Evolutionary conservation across 2,329 filamentous ascomycete genomes (phyloP).

Genomic region (Aureobasidium mangrovei): DNA sequence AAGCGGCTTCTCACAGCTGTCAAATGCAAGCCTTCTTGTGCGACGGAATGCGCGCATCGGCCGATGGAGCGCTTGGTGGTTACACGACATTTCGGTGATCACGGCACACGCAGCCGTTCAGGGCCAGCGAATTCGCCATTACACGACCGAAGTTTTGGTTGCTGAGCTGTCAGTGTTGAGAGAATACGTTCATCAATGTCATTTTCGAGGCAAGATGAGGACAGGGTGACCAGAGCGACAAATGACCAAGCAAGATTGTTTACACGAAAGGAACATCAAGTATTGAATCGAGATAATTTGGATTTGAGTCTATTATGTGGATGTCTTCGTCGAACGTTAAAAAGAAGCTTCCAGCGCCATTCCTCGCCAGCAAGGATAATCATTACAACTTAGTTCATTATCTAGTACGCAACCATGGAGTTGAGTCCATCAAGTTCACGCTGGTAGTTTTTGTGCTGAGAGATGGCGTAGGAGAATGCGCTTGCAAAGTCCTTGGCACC

Average conservation of each 20-base stretch:
- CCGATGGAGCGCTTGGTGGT: background rate
- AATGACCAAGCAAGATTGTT: no score
- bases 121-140: background rate
- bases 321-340: background rate
- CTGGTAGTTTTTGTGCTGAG: constrained; percentile 64
- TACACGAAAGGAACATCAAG: no score
- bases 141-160: background rate
- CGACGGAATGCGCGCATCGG: background rate
- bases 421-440: constrained; percentile 64
- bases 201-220: no score
- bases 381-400: background rate
- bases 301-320: no score
- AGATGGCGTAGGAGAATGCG: constrained; percentile 60
- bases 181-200: no score
- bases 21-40: constrained; percentile 12
- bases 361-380: background rate
- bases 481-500: constrained; percentile 61
- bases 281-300: no score
- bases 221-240: no score
- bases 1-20: constrained; percentile 8
- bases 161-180: background rate
- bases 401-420: constrained; percentile 59
- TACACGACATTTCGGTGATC: background rate
- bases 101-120: constrained; percentile 1
- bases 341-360: background rate